Conservation (phyloP, 2,329 filamentous ascomycete species). For the Phyllachora maydis region DNA sequence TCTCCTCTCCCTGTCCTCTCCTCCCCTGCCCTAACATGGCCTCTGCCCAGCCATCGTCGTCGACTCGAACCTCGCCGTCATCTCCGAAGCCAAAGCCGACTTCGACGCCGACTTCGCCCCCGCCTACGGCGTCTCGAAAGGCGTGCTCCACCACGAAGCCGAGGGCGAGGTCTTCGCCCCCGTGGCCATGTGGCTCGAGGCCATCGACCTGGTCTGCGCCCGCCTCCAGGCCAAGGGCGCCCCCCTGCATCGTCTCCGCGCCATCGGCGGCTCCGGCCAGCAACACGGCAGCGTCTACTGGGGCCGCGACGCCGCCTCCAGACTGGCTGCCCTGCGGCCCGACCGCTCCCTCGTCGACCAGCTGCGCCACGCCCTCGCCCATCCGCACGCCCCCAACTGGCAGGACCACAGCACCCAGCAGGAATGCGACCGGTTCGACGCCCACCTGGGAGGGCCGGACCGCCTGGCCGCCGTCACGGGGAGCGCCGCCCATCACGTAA, state of each 20-base stretch:
- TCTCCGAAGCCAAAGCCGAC: constrained; percentile 77
- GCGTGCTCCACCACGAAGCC: constrained; percentile 61
- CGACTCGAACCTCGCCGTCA: constrained; percentile 58
- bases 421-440: constrained; percentile 81
- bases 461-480: constrained; percentile 64
- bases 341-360: constrained; percentile 48
- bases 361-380: constrained; percentile 52
- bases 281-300: constrained; percentile 97
- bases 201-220: constrained; percentile 64
- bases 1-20: not conserved
- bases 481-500: constrained; percentile 83
- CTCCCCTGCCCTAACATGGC: not conserved
- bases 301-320: constrained; percentile 45
- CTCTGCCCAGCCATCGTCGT: constrained; percentile 51
- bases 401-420: constrained; percentile 88
- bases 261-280: constrained; percentile 81
- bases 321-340: constrained; percentile 40
- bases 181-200: constrained; percentile 86
- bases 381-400: constrained; percentile 88
- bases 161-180: constrained; percentile 86
- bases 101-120: constrained; percentile 66
- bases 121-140: constrained; percentile 68
- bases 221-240: constrained; percentile 49
- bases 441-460: constrained; percentile 40
- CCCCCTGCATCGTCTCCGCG: constrained; percentile 55